A percentile compares a stretch with the other conserved stretches of the same genome.
Conservation (phyloP, 2,329 filamentous ascomycete species). For the Aspergillus eucalypticola region DNA sequence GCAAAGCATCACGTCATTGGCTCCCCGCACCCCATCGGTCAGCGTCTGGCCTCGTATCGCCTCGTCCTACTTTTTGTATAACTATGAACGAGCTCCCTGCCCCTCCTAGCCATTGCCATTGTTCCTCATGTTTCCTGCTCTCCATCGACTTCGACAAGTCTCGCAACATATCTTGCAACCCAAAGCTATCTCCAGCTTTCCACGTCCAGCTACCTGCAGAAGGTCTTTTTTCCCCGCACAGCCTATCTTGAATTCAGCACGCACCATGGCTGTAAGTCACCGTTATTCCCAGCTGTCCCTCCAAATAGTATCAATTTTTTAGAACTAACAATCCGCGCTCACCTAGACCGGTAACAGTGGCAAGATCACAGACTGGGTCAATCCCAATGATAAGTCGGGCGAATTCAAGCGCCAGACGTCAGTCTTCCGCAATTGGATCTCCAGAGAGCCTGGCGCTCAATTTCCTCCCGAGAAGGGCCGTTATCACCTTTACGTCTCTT, state of each 20-base stretch:
- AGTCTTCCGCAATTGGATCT: conserved; percentile 79
- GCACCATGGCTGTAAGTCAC: conserved; percentile 38
- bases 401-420: conserved; percentile 91
- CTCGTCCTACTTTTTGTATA: not conserved
- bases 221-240: conserved; percentile 24
- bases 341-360: conserved; percentile 30
- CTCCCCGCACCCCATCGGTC: conserved; percentile 12
- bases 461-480: conserved; percentile 84
- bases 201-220: conserved; percentile 14
- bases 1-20: conserved; percentile 14
- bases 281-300: not conserved
- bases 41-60: not conserved
- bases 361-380: conserved; percentile 82
- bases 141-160: conserved; percentile 23
- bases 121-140: conserved; percentile 28
- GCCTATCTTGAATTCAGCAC: conserved; percentile 15
- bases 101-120: conserved; percentile 8
- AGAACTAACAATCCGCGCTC: not conserved
- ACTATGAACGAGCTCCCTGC: conserved; percentile 9
- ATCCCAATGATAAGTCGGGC: conserved; percentile 72
- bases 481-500: conserved; percentile 94
- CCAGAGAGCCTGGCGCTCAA: conserved; percentile 66
- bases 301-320: not conserved
- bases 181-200: conserved; percentile 16
- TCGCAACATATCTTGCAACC: conserved; percentile 22